phyloP scores from a whole-genome alignment of 768 basidiomycete genomes.

The Leccinum rimulosum region DNA sequence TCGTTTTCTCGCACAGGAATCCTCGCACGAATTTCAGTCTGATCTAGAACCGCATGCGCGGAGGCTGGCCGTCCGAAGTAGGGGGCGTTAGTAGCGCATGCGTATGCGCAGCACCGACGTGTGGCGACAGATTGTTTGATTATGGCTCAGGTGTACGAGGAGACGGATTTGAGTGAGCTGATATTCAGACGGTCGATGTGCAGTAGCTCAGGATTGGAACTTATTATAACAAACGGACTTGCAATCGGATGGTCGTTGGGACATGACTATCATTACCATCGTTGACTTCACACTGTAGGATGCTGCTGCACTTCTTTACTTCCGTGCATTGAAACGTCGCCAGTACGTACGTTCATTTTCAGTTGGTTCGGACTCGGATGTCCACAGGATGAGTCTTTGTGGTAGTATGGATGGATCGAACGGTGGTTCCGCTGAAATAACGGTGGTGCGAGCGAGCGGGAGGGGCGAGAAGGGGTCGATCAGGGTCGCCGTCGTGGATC shows the following conservation, averaged over 20 bases:
- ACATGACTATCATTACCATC: background rate
- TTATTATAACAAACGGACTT: background rate
- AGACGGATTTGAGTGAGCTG: background rate
- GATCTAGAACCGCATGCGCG: background rate
- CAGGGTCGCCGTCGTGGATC: constrained; percentile 73
- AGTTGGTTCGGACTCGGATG: too few relatives aligned
- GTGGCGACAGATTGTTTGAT: background rate
- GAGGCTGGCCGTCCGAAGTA: background rate
- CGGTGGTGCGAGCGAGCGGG: constrained; percentile 28
- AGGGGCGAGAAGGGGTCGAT: constrained; percentile 42
- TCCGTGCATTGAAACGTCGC: too few relatives aligned
- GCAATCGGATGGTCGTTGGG: background rate
- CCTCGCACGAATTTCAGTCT: background rate
- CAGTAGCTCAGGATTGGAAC: background rate
- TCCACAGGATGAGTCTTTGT: too few relatives aligned
- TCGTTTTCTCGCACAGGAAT: background rate
- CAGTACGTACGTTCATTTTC: too few relatives aligned
- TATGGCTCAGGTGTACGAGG: background rate
- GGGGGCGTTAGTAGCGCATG: background rate
- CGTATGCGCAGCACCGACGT: background rate
- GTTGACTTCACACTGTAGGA: background rate
- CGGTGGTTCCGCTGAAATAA: too few relatives aligned
- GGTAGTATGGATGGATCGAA: too few relatives aligned
- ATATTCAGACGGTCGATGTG: background rate
- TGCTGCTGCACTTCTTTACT: background rate